These are phyloP conservation scores for Pseudonitzschia pungens DNA, from an alignment of 108 stramenopile genomes.

Conservation along the genomic window DNA sequence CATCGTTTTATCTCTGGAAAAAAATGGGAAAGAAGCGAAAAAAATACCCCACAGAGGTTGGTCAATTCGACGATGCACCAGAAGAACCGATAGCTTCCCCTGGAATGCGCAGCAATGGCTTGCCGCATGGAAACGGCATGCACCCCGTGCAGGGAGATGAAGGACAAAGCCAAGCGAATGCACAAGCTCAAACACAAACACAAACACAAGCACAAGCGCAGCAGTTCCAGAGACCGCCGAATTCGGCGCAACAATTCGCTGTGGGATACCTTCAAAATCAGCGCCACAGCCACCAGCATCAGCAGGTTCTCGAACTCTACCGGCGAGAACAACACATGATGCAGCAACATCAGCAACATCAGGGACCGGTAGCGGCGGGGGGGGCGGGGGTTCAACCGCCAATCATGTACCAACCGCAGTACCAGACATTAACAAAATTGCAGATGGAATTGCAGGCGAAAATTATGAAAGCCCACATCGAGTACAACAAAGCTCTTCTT, in stretches of 20 bases:
- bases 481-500: constrained; percentile 10
- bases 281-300: neutral
- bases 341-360: constrained; percentile 2
- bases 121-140: neutral
- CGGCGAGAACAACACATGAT: neutral
- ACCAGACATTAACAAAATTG: neutral
- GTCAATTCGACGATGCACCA: constrained; percentile 4
- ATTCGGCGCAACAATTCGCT: neutral
- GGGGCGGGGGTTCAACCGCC: too few species aligned
- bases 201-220: neutral
- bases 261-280: neutral
- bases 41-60: neutral
- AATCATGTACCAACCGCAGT: neutral
- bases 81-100: neutral
- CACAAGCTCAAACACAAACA: too few species aligned
- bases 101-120: neutral
- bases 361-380: neutral
- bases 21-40: constrained; percentile 1
- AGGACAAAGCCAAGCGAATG: neutral
- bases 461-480: constrained; percentile 10
- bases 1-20: neutral
- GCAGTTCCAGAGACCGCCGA: neutral
- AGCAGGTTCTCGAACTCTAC: neutral
- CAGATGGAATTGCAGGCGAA: neutral
- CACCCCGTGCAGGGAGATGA: neutral